Evolutionary conservation across 179 eudicot genomes (phyloP), one percentile per base, ranked within the genome.

Genomic region (Amaranthus tricolor): DNA sequence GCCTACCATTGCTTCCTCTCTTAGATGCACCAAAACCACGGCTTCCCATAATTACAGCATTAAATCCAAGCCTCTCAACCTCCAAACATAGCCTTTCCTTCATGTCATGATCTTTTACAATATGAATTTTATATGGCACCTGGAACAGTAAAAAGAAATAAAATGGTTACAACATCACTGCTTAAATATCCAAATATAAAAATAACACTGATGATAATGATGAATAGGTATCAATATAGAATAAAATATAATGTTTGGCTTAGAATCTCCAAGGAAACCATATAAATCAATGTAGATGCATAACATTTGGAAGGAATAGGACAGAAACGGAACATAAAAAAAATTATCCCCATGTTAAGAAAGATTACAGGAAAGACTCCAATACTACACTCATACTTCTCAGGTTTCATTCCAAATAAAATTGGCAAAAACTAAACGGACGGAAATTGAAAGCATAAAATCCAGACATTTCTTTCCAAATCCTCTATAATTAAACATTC

Each of bases 51-150:
- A 90, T 88, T 62, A 90, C 86, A 17, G 92, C 92, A 58, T 85
- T 82, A 71, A 90, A 78, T 9, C 94, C 94, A 44, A 86, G 66
- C 88, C 94, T 81, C 92, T 90, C 94, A 16, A 89, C 88, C 74
- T 89, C 94, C 83, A 88, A 77, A 69, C 93, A 89, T 14, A 89
- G 76, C 83, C 90, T 82, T 77, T 89, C 91, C 84, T 79, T 88
- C 94, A 90, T 90, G 74, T 90, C 92, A 45, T 90, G 95, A 68
- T 90, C 95, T 84, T 90, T 90, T 52, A 90, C 95, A 55, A 90
- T 88, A 69, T 90, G 95, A 47, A 90, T 90, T 79, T 90, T 90
- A 63, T 81, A 90, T 66, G 95, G 95, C 11, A 88, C 88, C 63
- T 83, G 81, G 15, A 82, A 86, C 24, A 55, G 55, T 45, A 1